Evolutionary conservation across 129 eudicot genomes (phyloP).

Genomic region (Kitagawia praeruptora): DNA sequence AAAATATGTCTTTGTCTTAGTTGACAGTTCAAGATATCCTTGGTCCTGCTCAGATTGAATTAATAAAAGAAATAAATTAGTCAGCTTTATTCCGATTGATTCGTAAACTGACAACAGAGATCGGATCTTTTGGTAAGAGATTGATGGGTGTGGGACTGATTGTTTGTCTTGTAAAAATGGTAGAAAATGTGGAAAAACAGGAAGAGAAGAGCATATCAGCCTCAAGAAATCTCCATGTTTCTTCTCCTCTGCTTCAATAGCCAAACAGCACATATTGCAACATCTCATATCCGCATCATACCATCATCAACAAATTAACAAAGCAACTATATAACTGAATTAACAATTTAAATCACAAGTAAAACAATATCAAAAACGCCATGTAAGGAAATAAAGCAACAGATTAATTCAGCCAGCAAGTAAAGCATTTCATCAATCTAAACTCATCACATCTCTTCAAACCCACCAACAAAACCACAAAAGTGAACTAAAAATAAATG

Average conservation of each 20-base stretch:
- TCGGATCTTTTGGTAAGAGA: background rate
- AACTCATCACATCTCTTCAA: no score
- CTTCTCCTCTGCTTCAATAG: conserved; percentile 78
- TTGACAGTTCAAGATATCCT: conserved; percentile 82
- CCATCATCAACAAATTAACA: no score
- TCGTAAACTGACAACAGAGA: background rate
- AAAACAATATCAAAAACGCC: no score
- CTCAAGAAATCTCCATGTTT: conserved; percentile 79
- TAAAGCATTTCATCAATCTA: no score
- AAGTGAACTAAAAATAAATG: no score
- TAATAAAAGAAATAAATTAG: background rate
- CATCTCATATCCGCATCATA: no score
- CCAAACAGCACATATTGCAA: no score
- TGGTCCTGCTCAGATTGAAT: conserved; percentile 42
- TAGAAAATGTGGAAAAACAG: background rate
- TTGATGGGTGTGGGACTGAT: background rate
- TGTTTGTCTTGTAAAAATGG: background rate
- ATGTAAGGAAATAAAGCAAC: no score
- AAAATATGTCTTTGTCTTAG: conserved; percentile 69
- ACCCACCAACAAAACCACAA: no score
- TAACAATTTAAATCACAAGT: no score
- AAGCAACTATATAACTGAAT: no score
- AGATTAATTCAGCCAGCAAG: no score
- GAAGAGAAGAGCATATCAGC: conserved; percentile 25
- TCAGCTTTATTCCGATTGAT: background rate